phyloP scores from a whole-genome alignment of 2,329 filamentous ascomycete species.

The Alternaria brassicicola region DNA sequence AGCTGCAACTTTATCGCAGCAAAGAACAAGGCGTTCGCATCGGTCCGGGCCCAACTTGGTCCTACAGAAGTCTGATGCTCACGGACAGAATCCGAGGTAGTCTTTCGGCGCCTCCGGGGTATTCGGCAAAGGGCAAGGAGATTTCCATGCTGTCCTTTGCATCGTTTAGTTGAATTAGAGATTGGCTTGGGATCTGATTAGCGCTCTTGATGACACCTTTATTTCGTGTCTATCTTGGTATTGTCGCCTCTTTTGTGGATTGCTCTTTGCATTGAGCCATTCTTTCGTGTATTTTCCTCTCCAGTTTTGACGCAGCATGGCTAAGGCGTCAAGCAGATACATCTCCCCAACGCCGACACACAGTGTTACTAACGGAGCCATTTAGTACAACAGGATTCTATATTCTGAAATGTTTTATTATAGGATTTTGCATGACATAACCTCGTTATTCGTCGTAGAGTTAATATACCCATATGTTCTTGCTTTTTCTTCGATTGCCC shows the following conservation, averaged over 20 bases:
- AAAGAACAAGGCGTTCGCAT: not conserved
- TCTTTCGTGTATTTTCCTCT: not conserved
- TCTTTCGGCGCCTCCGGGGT: constrained; percentile 6
- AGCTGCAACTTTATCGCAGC: constrained; percentile 14
- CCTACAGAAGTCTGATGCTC: constrained; percentile 2
- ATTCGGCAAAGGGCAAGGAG: constrained; percentile 13
- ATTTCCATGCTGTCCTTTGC: constrained; percentile 9
- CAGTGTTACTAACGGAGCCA: not conserved
- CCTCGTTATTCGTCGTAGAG: not conserved
- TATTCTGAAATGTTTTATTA: not conserved
- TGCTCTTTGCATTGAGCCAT: too few relatives aligned
- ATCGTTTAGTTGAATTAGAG: constrained; percentile 18
- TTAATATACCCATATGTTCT: not conserved
- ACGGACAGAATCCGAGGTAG: not conserved
- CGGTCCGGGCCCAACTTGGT: not conserved
- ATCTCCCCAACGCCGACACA: not conserved
- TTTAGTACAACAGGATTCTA: not conserved
- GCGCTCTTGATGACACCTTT: not conserved
- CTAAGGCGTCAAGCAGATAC: not conserved
- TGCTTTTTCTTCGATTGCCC: not conserved
- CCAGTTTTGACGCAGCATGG: not conserved
- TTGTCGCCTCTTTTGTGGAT: not conserved
- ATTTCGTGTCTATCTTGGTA: not conserved
- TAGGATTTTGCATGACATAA: not conserved
- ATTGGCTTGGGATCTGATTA: not conserved